Evolutionary conservation across 2,329 filamentous ascomycete species (phyloP), one percentile per base, ranked within the genome.

Genomic region (Teratosphaeria nubilosa): DNA sequence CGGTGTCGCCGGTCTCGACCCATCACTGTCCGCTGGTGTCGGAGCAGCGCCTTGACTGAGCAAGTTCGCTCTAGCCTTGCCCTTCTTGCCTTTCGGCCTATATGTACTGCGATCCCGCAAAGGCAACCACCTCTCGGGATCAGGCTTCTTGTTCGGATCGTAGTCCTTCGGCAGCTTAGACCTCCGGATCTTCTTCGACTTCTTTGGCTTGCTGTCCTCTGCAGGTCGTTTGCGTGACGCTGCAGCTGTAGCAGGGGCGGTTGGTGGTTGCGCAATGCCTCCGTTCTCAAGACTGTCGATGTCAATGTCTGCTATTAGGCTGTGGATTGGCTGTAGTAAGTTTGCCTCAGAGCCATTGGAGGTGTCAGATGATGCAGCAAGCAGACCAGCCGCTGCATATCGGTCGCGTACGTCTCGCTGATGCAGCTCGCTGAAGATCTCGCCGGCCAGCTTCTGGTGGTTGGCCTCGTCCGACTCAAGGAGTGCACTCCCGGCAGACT

Each of bases 51-150:
- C 94, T 72, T 97, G 94, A 9, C 90, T 96, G 77, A 64, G 90
- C 88, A 61, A 81, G 79, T 4, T 84, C 86, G 66, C 75, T 74
- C 63, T 72, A 67, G 75, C 87, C 87, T 80, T 91, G 87, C 57
- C 90, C 89, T 80, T 96, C 78, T 88, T 91, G 5, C 91, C 91
- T 77, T 94, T 96, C 7, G 91, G 91, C 53, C 88, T 80, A 74
- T 96, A 99, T 48, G 85, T 88, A 66, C 88, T 94, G 58, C 94
- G 82, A 72, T 99, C 94, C 56, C 88, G 85, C 68, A 97, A 78
- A 13, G 94, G 92, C 60, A 99, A 75, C 94, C 94, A 99, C 62
- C 94, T 82, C 75, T 99, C 94, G 0, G 90, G 86, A 72, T 99
- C 94, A 34, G 89, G 82, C 63, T 85, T 86, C 78, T 91, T 95